Evolutionary conservation across 345 rosid genomes (phyloP), one percentile per base, ranked within the genome.

Genomic region (Camelina hispida): DNA sequence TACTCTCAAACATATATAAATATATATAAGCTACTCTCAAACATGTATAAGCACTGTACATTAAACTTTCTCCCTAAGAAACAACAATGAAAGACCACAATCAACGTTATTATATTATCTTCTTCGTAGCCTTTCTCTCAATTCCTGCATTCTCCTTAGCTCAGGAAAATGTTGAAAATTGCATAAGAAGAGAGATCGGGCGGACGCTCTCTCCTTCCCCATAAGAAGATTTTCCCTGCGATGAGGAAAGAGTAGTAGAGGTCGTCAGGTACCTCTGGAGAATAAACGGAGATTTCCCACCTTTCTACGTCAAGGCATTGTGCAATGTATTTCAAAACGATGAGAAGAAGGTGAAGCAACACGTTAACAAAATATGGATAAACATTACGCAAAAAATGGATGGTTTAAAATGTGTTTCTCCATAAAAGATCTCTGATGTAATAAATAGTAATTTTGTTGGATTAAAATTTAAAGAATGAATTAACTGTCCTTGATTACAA

Each of bases 71-170:
- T 52, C 37, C 44, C n/a, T 46, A 20, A 28, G 4, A 34, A 69
- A 14, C 64, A 71, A 70, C 15, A 46, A 69, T 64, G 80, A 77
- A 77, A 57, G 76, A 47, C 60, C 65, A 44, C 17, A 30, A 37
- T 38, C 35, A 70, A 20, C 61, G 47, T n/a, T 50, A 47, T 64
- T 17, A 6, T 71, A 37, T 70, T 71, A 4, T 77, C 37, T 70
- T 71, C 76, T 9, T 77, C 30, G 51, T 48, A 22, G 54, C 18
- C 12, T 16, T 52, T 14, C 43, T 62, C 66, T 17, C 65, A 23
- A 13, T 76, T 69, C 47, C 61, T 23, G 53, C 55, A 6, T 7
- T 70, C 62, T 77, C 62, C 6, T 12, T 62, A 1, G 52, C 61
- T 11, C 1, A 15, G 20, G 22, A 9, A 22, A 60, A 28, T 22